Base-by-base conservation (phyloP, 2,329 filamentous ascomycete genomes). In the Microcera coccophila region DNA sequence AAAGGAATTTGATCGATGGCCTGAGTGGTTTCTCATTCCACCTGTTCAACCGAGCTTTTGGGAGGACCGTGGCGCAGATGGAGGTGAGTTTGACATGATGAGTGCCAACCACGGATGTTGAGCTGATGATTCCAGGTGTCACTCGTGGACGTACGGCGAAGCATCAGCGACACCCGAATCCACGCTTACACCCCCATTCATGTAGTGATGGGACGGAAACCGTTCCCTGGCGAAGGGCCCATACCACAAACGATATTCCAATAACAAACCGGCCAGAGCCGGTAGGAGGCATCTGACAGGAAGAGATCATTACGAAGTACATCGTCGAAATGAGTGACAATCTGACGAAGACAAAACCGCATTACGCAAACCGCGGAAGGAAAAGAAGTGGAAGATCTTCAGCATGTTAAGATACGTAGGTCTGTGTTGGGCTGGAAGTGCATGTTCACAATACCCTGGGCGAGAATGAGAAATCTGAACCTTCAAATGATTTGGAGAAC, bases 151-250 rank as follows among this genome's bases (percentile, higher is more conserved):
- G 73, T 77, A 4, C 66, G 76, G 34, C 68, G 65, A 45, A 70
- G 73, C 22, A 49, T 78, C 4, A 67, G 67, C 5, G 64, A 79
- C 54, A 61, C 63, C 3, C 61, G 61, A 8, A 66, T 75, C 10
- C 75, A 78, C 48, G 66, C 71, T 1, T 79, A 76, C 44, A 62
- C 72, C 47, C 67, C 67, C 19, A 60, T 75, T n/a, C 68, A 71
- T 45, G 70, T 78, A 5, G 71, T 79, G 0, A 72, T 68, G 54
- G 75, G 74, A 8, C 65, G 75, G 19, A 78, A 77, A 49, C 75
- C 75, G 2, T 63, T 61, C 39, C 61, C 58, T 0, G 55, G 61
- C 12, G 69, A 72, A 38, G 29, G 35, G 37, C 41, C 38, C 2
- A 18, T 42, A 29, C 38, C 45, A 3, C 35, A 15, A 10, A 42